Base-by-base conservation (phyloP, 176 grass and related monocot genomes). In the Pharus latifolius region DNA sequence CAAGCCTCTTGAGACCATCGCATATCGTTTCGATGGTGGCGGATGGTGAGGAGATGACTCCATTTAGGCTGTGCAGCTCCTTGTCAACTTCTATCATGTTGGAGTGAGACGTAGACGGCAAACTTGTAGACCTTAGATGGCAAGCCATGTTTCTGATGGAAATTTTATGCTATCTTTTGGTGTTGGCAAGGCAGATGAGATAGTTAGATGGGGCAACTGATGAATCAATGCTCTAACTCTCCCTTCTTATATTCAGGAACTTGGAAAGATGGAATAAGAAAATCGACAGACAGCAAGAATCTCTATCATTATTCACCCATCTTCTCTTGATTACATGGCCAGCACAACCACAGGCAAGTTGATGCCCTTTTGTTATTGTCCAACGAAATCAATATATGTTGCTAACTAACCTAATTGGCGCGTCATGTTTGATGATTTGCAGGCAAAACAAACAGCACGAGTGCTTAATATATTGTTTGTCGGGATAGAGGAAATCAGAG, bases 71-170 rank as follows among this genome's bases (percentile, higher is more conserved):
- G 2, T 45, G 49, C 12, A 83, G 42, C 51, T 69, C 49, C 53
- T 80, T 40, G 37, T 83, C 56, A 13, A 80, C 37, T 9, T 68
- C 58, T 14, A 18, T 17, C 24, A 61, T 37, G 37, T 32, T 55
- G 23, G 70, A 33, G 6, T 79, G 63, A 43, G 70, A 49, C 34
- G 32, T 55, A 7, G 80, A 78, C 0, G 85, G 80, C 70, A 82
- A 65, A 49, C 80, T 83, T 31, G 77, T 41, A 16, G 85, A 83
- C 69, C 80, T 54, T 5, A 71, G 32, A 55, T 83, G 85, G 43
- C 74, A 44, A 56, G 69, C 62, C 85, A 87, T 87, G 46, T 72
- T 82, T 74, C 3, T 11, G 25, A 16, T 35, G 18, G 48, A 54
- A 65, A 28, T 29, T 41, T 31, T 27, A 11, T 30, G 40, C 11